Base-by-base conservation (phyloP, 306 rosid species). In the Erythrophleum fordii region DNA sequence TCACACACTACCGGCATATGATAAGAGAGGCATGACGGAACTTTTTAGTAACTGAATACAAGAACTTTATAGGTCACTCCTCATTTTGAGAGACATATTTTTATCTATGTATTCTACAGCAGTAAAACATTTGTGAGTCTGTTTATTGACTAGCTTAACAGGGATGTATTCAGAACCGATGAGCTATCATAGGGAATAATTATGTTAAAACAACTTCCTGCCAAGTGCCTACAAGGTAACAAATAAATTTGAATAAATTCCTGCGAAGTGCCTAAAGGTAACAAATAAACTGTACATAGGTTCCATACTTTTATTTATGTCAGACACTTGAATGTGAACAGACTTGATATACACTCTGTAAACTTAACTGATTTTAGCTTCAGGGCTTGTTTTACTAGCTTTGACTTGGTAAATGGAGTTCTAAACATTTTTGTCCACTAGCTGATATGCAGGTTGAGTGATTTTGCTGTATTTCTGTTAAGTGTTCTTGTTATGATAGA, bases 301-400 rank as follows among this genome's bases (percentile, higher is more conserved):
- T 77, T 41, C 48, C 49, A 3, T 69, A 14, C n/a, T 58, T 70
- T 22, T 56, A 55, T 42, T 25, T 23, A 9, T 23, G n/a, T 45
- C 12, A 55, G 69, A 6, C 35, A 1, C 34, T 77, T 4, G 28
- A 66, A 25, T 51, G 26, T 35, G 42, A 52, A 25, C 29, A n/a
- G 72, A 39, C 45, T 48, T 34, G 46, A 13, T 66, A 1, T 8
- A 26, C 34, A 25, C 73, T 22, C 12, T 2, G 8, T 18, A 14
- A 28, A n/a, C 44, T 8, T 35, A 3, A 42, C 37, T 64, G 51
- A 31, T 34, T 77, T 48, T 64, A 49, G 73, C 65, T 77, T 77
- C 53, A 35, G 10, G 7, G 70, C 20, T 58, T 79, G 71, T 55
- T 69, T 79, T 11, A 29, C 46, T 44, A n/a, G 71, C 69, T 79